phyloP scores from a whole-genome alignment of 768 basidiomycete species.

The Suillus cothurnatus region DNA sequence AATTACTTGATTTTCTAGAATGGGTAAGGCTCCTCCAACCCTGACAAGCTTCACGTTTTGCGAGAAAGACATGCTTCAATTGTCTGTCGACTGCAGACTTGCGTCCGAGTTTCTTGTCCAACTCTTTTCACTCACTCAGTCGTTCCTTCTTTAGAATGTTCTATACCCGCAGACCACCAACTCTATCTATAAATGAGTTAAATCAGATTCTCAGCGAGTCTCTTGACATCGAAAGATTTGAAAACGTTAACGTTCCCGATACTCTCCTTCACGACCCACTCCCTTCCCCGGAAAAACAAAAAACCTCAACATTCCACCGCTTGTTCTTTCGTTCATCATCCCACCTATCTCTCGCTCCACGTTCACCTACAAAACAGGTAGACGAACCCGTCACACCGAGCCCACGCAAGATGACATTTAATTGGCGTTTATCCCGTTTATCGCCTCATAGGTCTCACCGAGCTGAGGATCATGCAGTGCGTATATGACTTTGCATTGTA shows the following conservation, averaged over 20 bases:
- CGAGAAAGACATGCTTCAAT: background rate
- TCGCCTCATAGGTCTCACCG: conserved; percentile 23
- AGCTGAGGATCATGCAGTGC: conserved; percentile 19
- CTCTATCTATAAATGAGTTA: conserved; percentile 34
- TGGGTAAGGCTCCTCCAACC: conserved; percentile 2
- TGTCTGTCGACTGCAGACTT: background rate
- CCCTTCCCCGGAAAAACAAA: conserved; percentile 24
- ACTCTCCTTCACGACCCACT: conserved; percentile 26
- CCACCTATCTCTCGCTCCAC: conserved; percentile 13
- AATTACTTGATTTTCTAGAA: background rate
- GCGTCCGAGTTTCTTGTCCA: conserved; percentile 2
- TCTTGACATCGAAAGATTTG: conserved; percentile 22
- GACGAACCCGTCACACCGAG: conserved; percentile 17
- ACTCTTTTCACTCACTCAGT: background rate
- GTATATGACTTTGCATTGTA: background rate
- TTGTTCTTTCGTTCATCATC: conserved; percentile 30
- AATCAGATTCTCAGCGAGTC: conserved; percentile 38
- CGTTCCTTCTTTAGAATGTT: conserved; percentile 3
- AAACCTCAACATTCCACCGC: conserved; percentile 30
- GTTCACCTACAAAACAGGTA: conserved; percentile 9
- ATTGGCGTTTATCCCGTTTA: conserved; percentile 32
- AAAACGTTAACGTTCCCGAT: conserved; percentile 14
- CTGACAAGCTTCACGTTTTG: background rate
- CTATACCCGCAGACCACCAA: conserved; percentile 12
- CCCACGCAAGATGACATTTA: conserved; percentile 28